phyloP scores from a whole-genome alignment of 208 protist species.

The Sergeia podlipaevii region DNA sequence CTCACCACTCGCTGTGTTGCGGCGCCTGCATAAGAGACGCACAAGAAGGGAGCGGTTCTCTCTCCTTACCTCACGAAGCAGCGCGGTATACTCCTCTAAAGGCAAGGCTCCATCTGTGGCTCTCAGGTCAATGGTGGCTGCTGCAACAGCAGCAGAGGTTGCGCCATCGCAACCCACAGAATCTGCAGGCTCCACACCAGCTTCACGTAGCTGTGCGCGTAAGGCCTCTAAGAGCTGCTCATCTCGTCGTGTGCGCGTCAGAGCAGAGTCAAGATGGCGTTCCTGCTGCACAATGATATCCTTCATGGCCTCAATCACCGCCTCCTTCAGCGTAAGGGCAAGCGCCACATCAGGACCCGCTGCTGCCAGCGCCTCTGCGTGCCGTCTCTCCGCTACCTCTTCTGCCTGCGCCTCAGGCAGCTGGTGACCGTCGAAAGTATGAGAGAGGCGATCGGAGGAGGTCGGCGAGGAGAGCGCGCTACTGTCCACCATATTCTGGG shows the following conservation, averaged over 20 bases:
- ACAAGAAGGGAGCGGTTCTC: constrained; percentile 40
- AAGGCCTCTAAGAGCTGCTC: constrained; percentile 38
- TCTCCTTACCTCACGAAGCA: constrained; percentile 57
- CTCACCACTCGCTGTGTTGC: neutral
- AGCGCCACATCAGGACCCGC: constrained; percentile 24
- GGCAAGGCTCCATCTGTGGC: no score
- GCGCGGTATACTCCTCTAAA: constrained; percentile 60
- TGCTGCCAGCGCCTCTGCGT: neutral
- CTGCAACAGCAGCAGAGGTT: neutral
- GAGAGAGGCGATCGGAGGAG: constrained; percentile 4
- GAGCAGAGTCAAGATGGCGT: constrained; percentile 32
- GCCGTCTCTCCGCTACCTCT: neutral
- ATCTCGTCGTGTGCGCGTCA: constrained; percentile 33
- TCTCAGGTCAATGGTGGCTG: constrained; percentile 57
- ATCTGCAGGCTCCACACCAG: constrained; percentile 22
- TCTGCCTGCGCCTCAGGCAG: neutral
- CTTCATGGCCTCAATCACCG: constrained; percentile 57
- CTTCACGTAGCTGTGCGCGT: constrained; percentile 22
- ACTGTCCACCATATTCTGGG: constrained; percentile 11
- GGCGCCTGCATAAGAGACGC: neutral
- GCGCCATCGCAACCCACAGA: no score
- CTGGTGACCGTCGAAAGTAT: neutral
- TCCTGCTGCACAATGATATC: constrained; percentile 62
- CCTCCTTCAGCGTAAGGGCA: constrained; percentile 49
- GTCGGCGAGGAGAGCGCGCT: neutral